Conservation (phyloP, 495 filamentous ascomycete genomes). For the Bacidia rubella region DNA sequence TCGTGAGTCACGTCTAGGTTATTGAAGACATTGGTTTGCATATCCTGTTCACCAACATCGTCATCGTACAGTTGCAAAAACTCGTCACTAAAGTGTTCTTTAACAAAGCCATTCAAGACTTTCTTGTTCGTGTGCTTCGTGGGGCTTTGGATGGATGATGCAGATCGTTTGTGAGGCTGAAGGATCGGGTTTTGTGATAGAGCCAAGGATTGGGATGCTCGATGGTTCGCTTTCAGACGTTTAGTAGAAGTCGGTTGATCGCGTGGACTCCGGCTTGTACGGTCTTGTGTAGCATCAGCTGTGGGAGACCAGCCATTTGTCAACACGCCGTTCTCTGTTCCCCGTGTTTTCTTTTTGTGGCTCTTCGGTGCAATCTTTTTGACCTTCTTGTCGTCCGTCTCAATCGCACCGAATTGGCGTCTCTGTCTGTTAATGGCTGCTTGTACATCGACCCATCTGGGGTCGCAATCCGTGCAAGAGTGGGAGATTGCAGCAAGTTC, state of each 20-base stretch:
- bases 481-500: conserved; percentile 54
- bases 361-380: conserved; percentile 58
- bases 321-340: conserved; percentile 19
- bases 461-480: conserved; percentile 75
- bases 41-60: conserved; percentile 39
- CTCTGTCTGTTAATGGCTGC: conserved; percentile 56
- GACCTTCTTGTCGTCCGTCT: conserved; percentile 47
- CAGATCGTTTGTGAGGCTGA: conserved; percentile 37
- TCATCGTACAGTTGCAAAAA: conserved; percentile 60
- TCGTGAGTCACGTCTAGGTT: conserved; percentile 53
- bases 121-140: conserved; percentile 33
- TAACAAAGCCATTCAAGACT: conserved; percentile 36
- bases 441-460: conserved; percentile 54
- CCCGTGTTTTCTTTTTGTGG: conserved; percentile 60
- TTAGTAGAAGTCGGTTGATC: conserved; percentile 52
- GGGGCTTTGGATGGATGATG: conserved; percentile 37
- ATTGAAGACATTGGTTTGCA: conserved; percentile 51
- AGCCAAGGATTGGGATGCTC: conserved; percentile 50
- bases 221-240: conserved; percentile 64
- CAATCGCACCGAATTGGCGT: conserved; percentile 37
- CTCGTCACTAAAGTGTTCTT: conserved; percentile 54
- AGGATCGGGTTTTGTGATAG: conserved; percentile 24
- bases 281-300: conserved; percentile 24
- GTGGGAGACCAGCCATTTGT: conserved; percentile 34
- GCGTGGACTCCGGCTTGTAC: conserved; percentile 39